Evolutionary conservation across 108 stramenopile species (phyloP).

Genomic region (Conticribra weissflogii): DNA sequence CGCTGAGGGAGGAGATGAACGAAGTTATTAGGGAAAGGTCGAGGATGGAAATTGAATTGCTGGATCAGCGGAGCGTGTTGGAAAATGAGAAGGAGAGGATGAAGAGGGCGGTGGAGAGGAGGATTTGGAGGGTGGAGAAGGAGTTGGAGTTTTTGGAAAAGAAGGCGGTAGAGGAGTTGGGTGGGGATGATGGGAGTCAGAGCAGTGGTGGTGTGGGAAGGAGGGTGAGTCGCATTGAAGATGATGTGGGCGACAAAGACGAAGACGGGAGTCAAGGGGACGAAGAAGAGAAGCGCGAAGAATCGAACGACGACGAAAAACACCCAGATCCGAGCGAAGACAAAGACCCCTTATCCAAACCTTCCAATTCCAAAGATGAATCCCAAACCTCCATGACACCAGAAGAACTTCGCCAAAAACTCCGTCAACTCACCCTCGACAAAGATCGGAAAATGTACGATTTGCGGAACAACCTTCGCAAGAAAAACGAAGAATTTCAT

Average conservation of each 20-base stretch:
- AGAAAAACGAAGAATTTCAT: slow-evolving; percentile 47
- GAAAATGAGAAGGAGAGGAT: slow-evolving; percentile 47
- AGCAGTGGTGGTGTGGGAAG: slow-evolving; percentile 18
- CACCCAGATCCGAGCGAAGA: too few relatives aligned
- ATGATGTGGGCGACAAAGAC: not conserved
- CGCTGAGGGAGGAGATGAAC: slow-evolving; percentile 48
- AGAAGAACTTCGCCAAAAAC: slow-evolving; percentile 34
- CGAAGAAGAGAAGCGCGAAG: not conserved
- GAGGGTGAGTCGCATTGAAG: not conserved
- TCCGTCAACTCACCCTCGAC: slow-evolving; percentile 25
- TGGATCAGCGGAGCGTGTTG: slow-evolving; percentile 41
- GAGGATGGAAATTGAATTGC: slow-evolving; percentile 50
- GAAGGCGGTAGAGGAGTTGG: slow-evolving; percentile 43
- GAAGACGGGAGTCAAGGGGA: slow-evolving; percentile 2
- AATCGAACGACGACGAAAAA: not conserved
- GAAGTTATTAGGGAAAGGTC: slow-evolving; percentile 50
- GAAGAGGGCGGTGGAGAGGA: slow-evolving; percentile 39
- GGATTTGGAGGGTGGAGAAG: slow-evolving; percentile 42
- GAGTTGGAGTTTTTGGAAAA: slow-evolving; percentile 51
- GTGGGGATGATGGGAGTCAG: slow-evolving; percentile 12
- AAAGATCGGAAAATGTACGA: slow-evolving; percentile 37
- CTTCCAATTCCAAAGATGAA: not conserved
- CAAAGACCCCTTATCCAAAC: not conserved
- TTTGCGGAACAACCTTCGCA: slow-evolving; percentile 30
- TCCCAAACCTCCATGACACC: slow-evolving; percentile 7